Percentiles rank a stretch among this genome's conserved stretches.
These are phyloP conservation scores for Solanum infundibuliforme DNA, from an alignment of 257 asterid genomes.

Conservation along the genomic window DNA sequence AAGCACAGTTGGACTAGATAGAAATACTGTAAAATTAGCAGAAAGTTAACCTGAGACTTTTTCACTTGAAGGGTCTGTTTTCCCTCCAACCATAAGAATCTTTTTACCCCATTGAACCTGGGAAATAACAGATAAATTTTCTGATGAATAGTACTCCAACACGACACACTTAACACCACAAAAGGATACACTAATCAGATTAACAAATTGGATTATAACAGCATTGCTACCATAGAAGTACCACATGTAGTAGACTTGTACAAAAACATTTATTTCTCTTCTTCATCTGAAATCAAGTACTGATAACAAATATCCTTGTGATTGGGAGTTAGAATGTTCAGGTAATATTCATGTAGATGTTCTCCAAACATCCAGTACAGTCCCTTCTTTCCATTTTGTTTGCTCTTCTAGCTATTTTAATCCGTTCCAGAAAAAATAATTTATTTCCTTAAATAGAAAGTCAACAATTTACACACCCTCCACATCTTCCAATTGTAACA, in stretches of 20 bases:
- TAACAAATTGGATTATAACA: background rate
- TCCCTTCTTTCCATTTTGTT: background rate
- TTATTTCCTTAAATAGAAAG: background rate
- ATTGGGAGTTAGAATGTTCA: background rate
- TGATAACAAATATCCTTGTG: background rate
- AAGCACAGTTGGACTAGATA: background rate
- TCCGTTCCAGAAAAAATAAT: background rate
- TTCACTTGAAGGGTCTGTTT: slow-evolving; percentile 76
- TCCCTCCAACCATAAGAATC: slow-evolving; percentile 90
- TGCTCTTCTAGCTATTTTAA: background rate
- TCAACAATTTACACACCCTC: background rate
- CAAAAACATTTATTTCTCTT: background rate
- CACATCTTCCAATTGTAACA: background rate
- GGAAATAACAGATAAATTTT: background rate
- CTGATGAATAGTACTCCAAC: background rate
- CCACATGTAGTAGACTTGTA: background rate
- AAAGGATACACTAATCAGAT: background rate
- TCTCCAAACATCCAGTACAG: background rate
- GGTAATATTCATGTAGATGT: background rate
- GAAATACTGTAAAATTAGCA: slow-evolving; percentile 1
- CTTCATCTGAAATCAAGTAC: background rate
- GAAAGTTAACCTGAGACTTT: slow-evolving; percentile 59
- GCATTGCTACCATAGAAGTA: background rate
- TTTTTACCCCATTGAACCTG: slow-evolving; percentile 97
- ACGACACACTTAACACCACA: background rate